phyloP scores from a whole-genome alignment of 73 alveolate species.

The Uronychia setigera region DNA sequence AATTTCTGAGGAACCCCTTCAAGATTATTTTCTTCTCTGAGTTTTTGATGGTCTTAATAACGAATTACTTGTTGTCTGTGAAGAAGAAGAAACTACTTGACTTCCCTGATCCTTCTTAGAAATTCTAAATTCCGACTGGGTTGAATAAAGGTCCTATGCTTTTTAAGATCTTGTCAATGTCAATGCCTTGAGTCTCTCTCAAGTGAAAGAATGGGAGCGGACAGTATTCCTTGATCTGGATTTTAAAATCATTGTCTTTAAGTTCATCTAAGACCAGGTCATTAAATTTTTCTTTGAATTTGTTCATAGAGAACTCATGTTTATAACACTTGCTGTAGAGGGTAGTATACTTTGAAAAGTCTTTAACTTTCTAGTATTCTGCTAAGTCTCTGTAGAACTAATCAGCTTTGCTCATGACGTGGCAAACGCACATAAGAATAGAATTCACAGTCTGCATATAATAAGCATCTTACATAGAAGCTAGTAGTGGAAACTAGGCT shows the following conservation, averaged over 20 bases:
- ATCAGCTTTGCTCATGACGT: background rate
- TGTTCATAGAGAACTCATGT: background rate
- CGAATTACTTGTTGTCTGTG: conserved; percentile 47
- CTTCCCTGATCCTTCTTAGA: conserved; percentile 59
- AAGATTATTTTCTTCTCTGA: conserved; percentile 25
- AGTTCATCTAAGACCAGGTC: background rate
- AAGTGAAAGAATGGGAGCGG: conserved; percentile 10
- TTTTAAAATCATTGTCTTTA: background rate
- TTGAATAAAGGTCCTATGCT: conserved; percentile 52
- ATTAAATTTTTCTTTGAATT: background rate
- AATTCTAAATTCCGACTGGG: conserved; percentile 33
- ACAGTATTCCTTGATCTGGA: conserved; percentile 9
- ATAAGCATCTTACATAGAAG: background rate
- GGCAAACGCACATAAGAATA: conserved; percentile 2
- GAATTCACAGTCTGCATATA: background rate
- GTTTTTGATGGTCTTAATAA: conserved; percentile 51
- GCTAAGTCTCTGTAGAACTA: background rate
- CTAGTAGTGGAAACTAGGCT: background rate
- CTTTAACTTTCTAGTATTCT: background rate
- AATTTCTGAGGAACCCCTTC: conserved; percentile 35
- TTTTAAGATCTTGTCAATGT: conserved; percentile 15
- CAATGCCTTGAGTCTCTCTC: background rate
- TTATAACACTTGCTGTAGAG: background rate
- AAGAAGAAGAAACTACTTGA: conserved; percentile 52
- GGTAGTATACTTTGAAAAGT: background rate